Conservation (phyloP, 1,284 basidiomycete genomes). For the Cystobasidium pallidum region DNA sequence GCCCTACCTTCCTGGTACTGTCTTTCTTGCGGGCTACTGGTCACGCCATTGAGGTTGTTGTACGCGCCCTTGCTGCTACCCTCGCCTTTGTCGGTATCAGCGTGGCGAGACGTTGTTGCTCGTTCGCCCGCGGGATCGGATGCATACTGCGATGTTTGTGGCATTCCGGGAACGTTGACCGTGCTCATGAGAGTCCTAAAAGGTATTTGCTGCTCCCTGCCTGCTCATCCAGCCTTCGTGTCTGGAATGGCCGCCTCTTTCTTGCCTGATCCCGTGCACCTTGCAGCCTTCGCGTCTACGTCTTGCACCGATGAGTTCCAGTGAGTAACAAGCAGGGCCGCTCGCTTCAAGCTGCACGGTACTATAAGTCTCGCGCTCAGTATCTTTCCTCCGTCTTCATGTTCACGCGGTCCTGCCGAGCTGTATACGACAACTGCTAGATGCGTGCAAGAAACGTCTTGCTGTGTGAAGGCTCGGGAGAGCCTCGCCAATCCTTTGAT, state of each 20-base stretch:
- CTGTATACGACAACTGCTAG: neutral
- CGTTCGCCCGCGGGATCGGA: neutral
- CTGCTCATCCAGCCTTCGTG: neutral
- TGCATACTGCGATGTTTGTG: neutral
- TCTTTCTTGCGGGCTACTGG: neutral
- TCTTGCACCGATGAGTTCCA: neutral
- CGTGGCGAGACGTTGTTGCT: neutral
- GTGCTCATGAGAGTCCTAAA: neutral
- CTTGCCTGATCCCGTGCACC: conserved; percentile 11
- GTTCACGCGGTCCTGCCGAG: conserved; percentile 1
- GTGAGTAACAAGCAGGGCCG: neutral
- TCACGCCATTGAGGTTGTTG: neutral
- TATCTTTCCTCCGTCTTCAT: neutral
- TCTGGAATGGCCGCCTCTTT: neutral
- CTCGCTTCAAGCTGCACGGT: neutral
- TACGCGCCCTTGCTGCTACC: neutral
- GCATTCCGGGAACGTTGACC: neutral
- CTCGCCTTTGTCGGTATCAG: neutral
- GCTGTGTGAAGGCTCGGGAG: neutral
- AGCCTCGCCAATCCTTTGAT: neutral
- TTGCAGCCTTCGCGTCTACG: neutral
- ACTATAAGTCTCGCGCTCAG: neutral
- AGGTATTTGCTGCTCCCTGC: neutral
- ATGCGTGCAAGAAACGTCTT: neutral
- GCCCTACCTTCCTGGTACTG: neutral